These are phyloP conservation scores for Helicostylum pulchrum DNA, from an alignment of 192 early-diverging fungal genomes.

Conservation along the genomic window DNA sequence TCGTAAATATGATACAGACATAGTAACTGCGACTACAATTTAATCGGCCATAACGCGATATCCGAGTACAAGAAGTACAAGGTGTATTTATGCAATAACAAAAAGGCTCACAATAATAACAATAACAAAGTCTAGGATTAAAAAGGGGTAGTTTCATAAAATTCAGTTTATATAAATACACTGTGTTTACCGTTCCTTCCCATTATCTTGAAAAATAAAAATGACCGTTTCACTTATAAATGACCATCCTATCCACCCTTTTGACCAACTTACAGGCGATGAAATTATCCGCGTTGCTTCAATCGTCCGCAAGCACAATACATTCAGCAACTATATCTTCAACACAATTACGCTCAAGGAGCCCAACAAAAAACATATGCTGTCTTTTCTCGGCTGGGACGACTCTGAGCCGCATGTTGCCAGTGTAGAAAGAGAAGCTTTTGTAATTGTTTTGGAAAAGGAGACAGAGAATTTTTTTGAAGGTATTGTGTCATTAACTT, in stretches of 20 bases:
- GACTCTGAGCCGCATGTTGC: not conserved
- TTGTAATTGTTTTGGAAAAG: constrained; percentile 30
- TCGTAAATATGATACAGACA: too few species aligned
- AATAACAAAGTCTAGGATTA: too few species aligned
- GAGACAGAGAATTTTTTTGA: constrained; percentile 24
- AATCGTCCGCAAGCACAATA: constrained; percentile 20
- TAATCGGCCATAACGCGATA: too few species aligned
- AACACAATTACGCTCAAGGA: constrained; percentile 41
- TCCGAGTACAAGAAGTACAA: too few species aligned
- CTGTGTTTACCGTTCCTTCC: too few species aligned
- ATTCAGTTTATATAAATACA: too few species aligned
- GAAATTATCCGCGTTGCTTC: constrained; percentile 29
- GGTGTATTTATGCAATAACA: too few species aligned
- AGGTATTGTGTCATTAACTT: constrained; percentile 29
- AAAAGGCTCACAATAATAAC: too few species aligned
- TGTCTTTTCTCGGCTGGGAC: constrained; percentile 35
- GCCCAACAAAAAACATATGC: constrained; percentile 30
- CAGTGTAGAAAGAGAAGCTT: constrained; percentile 31
- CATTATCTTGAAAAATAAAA: not conserved
- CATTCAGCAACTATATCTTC: constrained; percentile 24
- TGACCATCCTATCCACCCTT: constrained; percentile 18
- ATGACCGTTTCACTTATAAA: too few species aligned
- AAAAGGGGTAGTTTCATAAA: too few species aligned
- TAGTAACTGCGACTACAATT: too few species aligned
- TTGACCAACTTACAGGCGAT: constrained; percentile 33